Evolutionary conservation across 176 grass and related monocot species (phyloP), one percentile per base, ranked within the genome.

Genomic region (Oryza glaberrima): DNA sequence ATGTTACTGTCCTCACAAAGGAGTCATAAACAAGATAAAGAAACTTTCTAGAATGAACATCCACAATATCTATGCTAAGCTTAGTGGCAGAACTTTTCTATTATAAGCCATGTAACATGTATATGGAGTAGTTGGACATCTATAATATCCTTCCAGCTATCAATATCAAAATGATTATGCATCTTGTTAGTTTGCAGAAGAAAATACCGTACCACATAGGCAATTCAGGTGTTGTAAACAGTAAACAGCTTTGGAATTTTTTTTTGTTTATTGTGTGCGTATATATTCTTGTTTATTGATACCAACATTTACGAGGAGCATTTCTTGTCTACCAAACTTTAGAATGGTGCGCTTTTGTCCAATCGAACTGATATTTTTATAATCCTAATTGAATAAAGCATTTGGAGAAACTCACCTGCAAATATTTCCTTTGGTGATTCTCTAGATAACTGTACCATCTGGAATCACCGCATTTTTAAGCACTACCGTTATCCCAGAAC

Each of bases 401-500:
- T 74, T 64, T 48, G 51, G 11, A 48, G 35, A 76, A 36, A 7
- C 67, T 83, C 76, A 88, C 86, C 80, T 88, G 49, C n/a, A 26
- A 28, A 72, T 65, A 72, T 58, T 28, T 88, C 19, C 5, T 72
- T 11, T 15, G 43, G 20, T 60, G 47, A 69, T 78, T 84, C 78
- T 87, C 81, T 94, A 94, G 16, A 94, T 88, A 72, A 79, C 58
- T 40, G 87, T 83, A 78, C 90, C 90, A 88, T 92, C 79, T 83
- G 77, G 87, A 90, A 94, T 90, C 2, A 90, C 81, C 2, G 81
- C 91, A 51, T 92, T 94, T 67, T 94, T 94, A 47, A 82, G 75
- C 32, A 94, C 90, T 38, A 94, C 93, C 73, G 93, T 90, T 80
- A 94, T 89, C 51, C 93, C 93, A 87, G 93, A 94, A 82, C 93